phyloP scores from a whole-genome alignment of 2,329 filamentous ascomycete genomes.

The Fusarium odoratissimum region DNA sequence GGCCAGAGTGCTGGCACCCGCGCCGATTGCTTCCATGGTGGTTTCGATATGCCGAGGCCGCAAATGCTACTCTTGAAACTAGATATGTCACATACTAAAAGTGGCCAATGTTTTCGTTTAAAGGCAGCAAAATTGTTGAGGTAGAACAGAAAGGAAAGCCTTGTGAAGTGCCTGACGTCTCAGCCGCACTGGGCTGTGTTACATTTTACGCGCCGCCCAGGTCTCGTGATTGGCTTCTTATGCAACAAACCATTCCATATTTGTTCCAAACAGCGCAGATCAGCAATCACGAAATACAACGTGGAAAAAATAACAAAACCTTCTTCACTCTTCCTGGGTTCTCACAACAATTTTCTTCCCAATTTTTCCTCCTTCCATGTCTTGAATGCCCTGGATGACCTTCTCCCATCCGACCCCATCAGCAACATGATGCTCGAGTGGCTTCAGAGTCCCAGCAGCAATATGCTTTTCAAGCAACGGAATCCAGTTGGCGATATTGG shows the following conservation, averaged over 20 bases:
- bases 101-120: too few relatives aligned
- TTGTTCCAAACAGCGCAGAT: not conserved
- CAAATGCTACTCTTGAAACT: too few relatives aligned
- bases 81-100: not conserved
- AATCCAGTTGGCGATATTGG: slow-evolving; percentile 25
- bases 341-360: slow-evolving; percentile 46
- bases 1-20: slow-evolving; percentile 18
- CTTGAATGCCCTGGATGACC: slow-evolving; percentile 36
- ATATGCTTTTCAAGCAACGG: slow-evolving; percentile 41
- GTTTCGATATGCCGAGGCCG: not conserved
- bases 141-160: not conserved
- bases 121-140: not conserved
- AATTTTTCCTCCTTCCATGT: slow-evolving; percentile 36
- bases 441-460: slow-evolving; percentile 36
- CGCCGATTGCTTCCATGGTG: slow-evolving; percentile 14
- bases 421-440: slow-evolving; percentile 39
- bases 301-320: not conserved
- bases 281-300: not conserved
- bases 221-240: not conserved
- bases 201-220: not conserved
- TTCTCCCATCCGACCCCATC: slow-evolving; percentile 44
- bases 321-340: slow-evolving; percentile 13
- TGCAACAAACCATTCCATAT: not conserved
- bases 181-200: slow-evolving; percentile 3
- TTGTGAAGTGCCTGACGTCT: not conserved